Conservation (phyloP, 2,329 filamentous ascomycete species). For the Verticillium tricorpus region DNA sequence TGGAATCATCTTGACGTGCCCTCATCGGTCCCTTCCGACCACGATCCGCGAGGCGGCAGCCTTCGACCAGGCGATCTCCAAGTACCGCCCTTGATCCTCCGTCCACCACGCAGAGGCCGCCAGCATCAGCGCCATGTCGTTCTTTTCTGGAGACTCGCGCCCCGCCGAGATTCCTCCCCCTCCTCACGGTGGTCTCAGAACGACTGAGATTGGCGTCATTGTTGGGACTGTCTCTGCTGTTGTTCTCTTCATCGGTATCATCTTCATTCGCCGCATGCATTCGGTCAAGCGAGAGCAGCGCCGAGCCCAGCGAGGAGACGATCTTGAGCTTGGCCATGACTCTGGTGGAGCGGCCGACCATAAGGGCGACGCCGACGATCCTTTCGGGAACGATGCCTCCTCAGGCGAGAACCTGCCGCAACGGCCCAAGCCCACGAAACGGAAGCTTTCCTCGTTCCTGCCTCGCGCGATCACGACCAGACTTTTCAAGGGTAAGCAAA, state of each 20-base stretch:
- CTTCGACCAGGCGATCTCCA: neutral
- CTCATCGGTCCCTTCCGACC: neutral
- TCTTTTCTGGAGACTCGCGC: conserved; percentile 11
- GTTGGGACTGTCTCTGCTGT: conserved; percentile 18
- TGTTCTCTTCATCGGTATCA: conserved; percentile 13
- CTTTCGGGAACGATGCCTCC: neutral
- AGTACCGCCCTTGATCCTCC: neutral
- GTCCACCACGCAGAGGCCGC: neutral
- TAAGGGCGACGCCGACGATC: neutral
- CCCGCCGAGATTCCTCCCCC: conserved; percentile 7
- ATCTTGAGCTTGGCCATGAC: neutral
- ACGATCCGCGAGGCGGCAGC: neutral
- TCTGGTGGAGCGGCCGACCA: neutral
- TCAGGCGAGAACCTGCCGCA: neutral
- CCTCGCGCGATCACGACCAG: neutral
- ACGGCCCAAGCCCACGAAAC: neutral
- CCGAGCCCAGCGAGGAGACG: neutral
- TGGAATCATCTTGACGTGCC: neutral
- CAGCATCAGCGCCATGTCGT: conserved; percentile 7
- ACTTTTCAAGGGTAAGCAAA: neutral
- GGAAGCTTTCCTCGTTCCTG: neutral
- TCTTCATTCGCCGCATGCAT: conserved; percentile 17
- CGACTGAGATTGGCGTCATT: conserved; percentile 23
- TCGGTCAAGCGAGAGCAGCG: conserved; percentile 7
- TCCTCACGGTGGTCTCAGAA: conserved; percentile 14